Evolutionary conservation across 345 rosid species (phyloP).

Genomic region (Hirschfeldia incana): DNA sequence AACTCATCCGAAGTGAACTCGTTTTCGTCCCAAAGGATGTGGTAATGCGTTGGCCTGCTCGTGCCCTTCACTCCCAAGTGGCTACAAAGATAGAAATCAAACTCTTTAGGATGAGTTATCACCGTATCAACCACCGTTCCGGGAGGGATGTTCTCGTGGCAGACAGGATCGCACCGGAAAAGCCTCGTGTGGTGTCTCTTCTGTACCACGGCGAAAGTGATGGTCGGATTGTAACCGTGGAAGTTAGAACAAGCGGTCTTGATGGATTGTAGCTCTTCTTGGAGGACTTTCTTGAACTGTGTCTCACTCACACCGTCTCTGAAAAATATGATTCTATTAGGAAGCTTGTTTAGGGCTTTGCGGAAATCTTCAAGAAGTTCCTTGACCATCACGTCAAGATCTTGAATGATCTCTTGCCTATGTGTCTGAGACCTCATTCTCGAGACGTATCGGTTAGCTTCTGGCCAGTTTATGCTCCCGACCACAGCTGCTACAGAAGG

Average conservation of each 20-base stretch:
- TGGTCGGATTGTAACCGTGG: conserved; percentile 61
- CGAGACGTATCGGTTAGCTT: conserved; percentile 83
- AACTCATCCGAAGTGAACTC: conserved; percentile 88
- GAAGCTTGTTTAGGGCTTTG: conserved; percentile 64
- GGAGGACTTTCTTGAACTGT: conserved; percentile 75
- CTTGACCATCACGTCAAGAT: conserved; percentile 78
- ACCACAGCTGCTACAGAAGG: conserved; percentile 98
- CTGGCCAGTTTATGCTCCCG: conserved; percentile 99
- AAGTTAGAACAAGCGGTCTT: conserved; percentile 64
- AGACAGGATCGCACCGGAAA: conserved; percentile 57
- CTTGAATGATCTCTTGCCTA: conserved; percentile 85
- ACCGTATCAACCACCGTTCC: conserved; percentile 93
- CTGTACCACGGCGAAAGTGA: conserved; percentile 86
- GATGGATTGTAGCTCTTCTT: conserved; percentile 75
- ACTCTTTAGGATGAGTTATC: conserved; percentile 86
- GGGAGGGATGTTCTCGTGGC: conserved; percentile 72
- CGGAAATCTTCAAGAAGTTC: conserved; percentile 79
- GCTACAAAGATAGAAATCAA: conserved; percentile 92
- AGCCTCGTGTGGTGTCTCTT: conserved; percentile 92
- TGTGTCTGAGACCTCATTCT: conserved; percentile 98
- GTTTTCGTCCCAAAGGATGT: conserved; percentile 80
- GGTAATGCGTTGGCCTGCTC: conserved; percentile 94
- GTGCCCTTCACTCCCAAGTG: conserved; percentile 95
- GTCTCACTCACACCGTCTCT: conserved; percentile 96
- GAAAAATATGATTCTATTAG: conserved; percentile 83